Percentiles rank a stretch among this genome's conserved stretches.
These are phyloP conservation scores for Neurospora sp. DNA, from an alignment of 495 filamentous ascomycete species.

Conservation along the genomic window DNA sequence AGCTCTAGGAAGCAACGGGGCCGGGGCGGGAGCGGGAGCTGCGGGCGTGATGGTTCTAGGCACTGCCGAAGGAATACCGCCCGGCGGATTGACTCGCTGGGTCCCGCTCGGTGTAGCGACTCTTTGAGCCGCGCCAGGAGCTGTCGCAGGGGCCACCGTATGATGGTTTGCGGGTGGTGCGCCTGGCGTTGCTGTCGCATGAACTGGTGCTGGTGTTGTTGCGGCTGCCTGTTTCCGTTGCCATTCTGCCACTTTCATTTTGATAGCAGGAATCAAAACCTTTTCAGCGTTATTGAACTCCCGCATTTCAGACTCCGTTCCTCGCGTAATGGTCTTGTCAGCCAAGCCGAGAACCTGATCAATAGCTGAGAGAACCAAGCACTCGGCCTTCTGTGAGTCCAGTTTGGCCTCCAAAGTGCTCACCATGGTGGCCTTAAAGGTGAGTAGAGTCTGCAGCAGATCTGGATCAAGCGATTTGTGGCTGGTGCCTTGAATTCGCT, in stretches of 20 bases:
- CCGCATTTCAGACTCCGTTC: constrained; percentile 13
- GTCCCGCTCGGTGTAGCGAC: background rate
- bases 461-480: constrained; percentile 17
- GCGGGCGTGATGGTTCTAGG: background rate
- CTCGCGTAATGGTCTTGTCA: constrained; percentile 20
- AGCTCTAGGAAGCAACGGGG: background rate
- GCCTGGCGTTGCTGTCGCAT: background rate
- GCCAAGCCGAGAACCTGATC: constrained; percentile 27
- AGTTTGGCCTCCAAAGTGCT: constrained; percentile 17
- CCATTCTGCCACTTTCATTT: constrained; percentile 8
- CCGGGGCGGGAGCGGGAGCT: background rate
- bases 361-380: constrained; percentile 26
- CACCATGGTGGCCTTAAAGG: constrained; percentile 19
- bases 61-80: background rate
- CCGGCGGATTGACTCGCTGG: background rate
- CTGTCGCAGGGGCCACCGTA: background rate
- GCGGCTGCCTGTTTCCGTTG: constrained; percentile 13
- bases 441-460: constrained; percentile 14
- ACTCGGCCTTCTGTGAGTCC: constrained; percentile 18
- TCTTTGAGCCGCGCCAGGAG: background rate
- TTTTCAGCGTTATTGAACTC: constrained; percentile 19
- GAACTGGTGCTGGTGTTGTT: background rate
- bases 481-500: constrained; percentile 2
- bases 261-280: constrained; percentile 18
- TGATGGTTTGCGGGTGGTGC: background rate